Evolutionary conservation across 768 basidiomycete species (phyloP).

Genomic region (Psilocybe cubensis): DNA sequence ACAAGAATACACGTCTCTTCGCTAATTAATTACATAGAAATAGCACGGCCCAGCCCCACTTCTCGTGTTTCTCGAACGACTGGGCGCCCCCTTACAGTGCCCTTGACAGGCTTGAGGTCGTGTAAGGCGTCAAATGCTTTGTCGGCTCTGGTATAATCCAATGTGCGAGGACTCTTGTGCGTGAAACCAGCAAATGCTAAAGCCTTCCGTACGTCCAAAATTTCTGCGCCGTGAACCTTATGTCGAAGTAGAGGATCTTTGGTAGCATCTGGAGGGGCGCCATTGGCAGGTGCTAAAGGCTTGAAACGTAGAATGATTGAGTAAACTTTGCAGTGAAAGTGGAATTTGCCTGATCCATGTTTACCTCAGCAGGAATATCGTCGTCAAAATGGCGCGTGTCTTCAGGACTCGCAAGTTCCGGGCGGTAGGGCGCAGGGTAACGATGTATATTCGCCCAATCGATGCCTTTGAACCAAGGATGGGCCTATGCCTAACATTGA

Average conservation of each 20-base stretch:
- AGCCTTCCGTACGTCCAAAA: conserved; percentile 89
- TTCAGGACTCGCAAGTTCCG: conserved; percentile 77
- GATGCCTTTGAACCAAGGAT: conserved; percentile 90
- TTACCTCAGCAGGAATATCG: conserved; percentile 90
- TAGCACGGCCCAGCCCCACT: conserved; percentile 75
- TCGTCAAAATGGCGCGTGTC: conserved; percentile 96
- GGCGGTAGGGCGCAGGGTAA: conserved; percentile 86
- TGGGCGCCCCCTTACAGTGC: conserved; percentile 65
- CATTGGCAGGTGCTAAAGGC: conserved; percentile 90
- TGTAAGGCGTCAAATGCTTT: conserved; percentile 66
- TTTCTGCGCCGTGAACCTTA: conserved; percentile 82
- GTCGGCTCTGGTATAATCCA: conserved; percentile 78
- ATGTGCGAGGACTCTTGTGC: conserved; percentile 83
- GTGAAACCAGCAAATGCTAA: conserved; percentile 92
- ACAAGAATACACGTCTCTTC: background rate
- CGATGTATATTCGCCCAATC: conserved; percentile 89
- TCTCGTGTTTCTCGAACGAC: conserved; percentile 63
- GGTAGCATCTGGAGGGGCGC: conserved; percentile 81
- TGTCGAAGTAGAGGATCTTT: conserved; percentile 89
- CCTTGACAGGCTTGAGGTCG: conserved; percentile 48
- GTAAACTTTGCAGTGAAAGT: background rate
- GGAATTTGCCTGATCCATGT: conserved; percentile 18
- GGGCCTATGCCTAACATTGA: conserved; percentile 50
- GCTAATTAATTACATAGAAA: conserved; percentile 67
- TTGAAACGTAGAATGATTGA: conserved; percentile 43